These are phyloP conservation scores for Ciborinia camelliae DNA, from an alignment of 2,329 filamentous ascomycete species.

Conservation along the genomic window DNA sequence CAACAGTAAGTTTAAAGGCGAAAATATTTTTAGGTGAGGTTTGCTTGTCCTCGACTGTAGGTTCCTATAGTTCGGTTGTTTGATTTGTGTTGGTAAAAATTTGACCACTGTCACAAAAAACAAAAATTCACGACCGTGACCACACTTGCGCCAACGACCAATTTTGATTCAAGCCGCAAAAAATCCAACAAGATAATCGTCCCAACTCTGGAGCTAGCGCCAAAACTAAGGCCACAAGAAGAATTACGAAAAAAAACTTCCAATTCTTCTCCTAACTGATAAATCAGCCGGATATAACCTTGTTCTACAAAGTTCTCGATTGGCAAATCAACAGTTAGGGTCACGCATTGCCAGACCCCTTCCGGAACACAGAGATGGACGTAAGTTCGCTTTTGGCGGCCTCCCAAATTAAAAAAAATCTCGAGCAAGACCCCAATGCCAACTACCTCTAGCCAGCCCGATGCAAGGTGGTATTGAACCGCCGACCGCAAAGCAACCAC, in stretches of 20 bases:
- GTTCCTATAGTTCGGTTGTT: neutral
- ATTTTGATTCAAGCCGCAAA: neutral
- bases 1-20: no score
- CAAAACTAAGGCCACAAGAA: neutral
- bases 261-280: neutral
- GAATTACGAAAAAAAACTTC: neutral
- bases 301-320: neutral
- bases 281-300: slow-evolving; percentile 4
- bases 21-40: no score
- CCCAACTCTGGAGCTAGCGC: neutral
- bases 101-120: neutral
- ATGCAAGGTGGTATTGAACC: neutral
- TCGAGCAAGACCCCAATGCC: neutral
- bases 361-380: neutral
- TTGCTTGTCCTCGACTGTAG: no score
- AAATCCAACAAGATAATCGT: neutral
- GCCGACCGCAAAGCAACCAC: no score
- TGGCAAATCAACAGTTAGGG: no score
- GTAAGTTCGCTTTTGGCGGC: slow-evolving; percentile 3
- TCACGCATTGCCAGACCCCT: neutral
- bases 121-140: neutral
- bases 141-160: neutral
- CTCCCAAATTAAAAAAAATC: slow-evolving; percentile 8
- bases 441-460: neutral
- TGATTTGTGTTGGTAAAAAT: neutral